phyloP scores from a whole-genome alignment of 176 grass and related monocot species.

The Musa itinerans region DNA sequence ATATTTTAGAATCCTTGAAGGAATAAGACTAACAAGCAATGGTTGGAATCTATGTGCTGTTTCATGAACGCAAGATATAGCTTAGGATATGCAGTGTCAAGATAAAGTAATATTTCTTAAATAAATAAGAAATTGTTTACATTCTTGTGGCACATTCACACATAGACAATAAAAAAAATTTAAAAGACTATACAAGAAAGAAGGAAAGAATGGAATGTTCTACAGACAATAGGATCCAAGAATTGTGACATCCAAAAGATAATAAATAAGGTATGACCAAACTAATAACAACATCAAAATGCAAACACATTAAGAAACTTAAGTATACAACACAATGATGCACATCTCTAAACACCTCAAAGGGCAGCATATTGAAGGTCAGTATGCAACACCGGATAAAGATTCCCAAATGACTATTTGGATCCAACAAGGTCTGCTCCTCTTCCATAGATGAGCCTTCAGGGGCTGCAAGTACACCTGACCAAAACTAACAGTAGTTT shows the following conservation, averaged over 20 bases:
- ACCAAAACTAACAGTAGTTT: not conserved
- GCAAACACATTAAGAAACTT: not conserved
- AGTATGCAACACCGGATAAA: constrained; percentile 88
- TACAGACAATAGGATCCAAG: not conserved
- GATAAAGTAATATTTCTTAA: not conserved
- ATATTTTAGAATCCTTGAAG: not conserved
- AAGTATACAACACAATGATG: not conserved
- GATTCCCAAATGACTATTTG: constrained; percentile 79
- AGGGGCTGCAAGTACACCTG: constrained; percentile 52
- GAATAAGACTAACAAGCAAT: not conserved
- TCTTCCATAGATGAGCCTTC: constrained; percentile 49
- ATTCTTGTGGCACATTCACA: not conserved
- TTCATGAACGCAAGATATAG: not conserved
- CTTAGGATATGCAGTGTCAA: not conserved
- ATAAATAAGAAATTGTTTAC: not conserved
- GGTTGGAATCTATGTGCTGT: not conserved
- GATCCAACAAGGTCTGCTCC: constrained; percentile 55
- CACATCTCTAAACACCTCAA: constrained; percentile 44
- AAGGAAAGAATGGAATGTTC: no score
- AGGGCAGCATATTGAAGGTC: constrained; percentile 69
- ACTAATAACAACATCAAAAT: not conserved
- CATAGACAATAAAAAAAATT: no score
- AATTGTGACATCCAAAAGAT: not conserved
- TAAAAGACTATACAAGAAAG: no score
- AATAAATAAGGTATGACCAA: not conserved